These are phyloP conservation scores for Clonostachys sp. DNA, from an alignment of 2,329 filamentous ascomycete genomes.

Conservation along the genomic window DNA sequence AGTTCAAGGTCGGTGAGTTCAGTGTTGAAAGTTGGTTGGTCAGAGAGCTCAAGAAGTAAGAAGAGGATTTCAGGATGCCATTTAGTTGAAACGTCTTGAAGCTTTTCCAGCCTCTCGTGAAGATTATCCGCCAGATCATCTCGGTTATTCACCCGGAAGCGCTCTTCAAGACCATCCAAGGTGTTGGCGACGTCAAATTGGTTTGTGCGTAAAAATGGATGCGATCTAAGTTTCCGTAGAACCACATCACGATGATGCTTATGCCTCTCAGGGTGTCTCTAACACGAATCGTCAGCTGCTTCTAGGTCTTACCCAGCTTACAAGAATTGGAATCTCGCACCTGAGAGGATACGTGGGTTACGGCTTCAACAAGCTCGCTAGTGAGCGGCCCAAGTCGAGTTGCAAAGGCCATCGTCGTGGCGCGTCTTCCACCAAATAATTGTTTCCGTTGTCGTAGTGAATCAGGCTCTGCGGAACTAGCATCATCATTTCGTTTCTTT, in stretches of 20 bases:
- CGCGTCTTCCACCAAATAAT: conserved; percentile 3
- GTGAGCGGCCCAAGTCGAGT: conserved; percentile 60
- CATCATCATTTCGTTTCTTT: background rate
- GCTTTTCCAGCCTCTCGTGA: conserved; percentile 28
- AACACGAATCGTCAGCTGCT: background rate
- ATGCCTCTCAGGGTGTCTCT: conserved; percentile 28
- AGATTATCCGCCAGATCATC: conserved; percentile 77
- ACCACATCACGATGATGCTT: conserved; percentile 40
- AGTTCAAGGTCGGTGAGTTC: conserved; percentile 58
- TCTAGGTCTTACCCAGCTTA: background rate
- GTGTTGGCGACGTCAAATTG: conserved; percentile 67
- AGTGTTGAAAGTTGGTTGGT: conserved; percentile 70
- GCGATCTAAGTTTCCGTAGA: conserved; percentile 45
- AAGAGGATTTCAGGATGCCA: conserved; percentile 78
- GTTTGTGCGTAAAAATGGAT: conserved; percentile 62
- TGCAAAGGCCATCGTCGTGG: conserved; percentile 61
- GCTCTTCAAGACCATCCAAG: conserved; percentile 74
- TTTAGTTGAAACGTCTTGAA: conserved; percentile 32
- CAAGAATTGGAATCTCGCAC: conserved; percentile 23
- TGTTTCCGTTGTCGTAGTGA: background rate
- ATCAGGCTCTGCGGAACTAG: background rate
- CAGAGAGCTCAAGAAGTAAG: conserved; percentile 75
- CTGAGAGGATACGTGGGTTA: conserved; percentile 51
- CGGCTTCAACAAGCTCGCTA: conserved; percentile 64
- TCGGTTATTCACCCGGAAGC: conserved; percentile 74